Evolutionary conservation across 352 stramenopile genomes (phyloP), one percentile per base, ranked within the genome.

Genomic region (Saprolegnia parasitica): DNA sequence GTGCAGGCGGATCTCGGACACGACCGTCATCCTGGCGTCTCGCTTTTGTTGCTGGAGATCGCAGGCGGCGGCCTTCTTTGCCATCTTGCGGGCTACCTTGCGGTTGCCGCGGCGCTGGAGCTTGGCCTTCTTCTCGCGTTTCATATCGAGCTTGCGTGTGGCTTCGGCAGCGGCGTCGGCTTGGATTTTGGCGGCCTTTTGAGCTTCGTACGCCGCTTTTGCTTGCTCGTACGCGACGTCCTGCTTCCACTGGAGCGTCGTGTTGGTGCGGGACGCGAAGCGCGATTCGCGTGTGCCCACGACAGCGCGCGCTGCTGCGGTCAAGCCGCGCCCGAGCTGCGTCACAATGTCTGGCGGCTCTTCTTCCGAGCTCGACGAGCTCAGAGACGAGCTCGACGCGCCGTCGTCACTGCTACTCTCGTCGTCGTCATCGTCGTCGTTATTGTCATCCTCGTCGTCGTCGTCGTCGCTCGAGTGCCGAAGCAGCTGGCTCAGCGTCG

Each of bases 241-340:
- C 20, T 60, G 45, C 37, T 70, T 70, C 63, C 63, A 70, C 32
- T 70, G 61, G 20, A 70, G 32, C 16, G 45, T 61, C 20, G 63
- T 55, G 54, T 61, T 70, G 18, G 63, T 70, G 45, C 63, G 42
- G 39, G 20, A 61, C 4, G 49, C 63, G 6, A 70, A 70, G 5
- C 63, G n/a, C 6, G 49, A 62, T 6, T 70, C 63, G 10, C 49
- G 42, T n/a, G 63, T 70, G 10, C 63, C 63, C 20, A 67, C 47
- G 29, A 67, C 15, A 24, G 35, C 24, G 24, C 15, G 23, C 9
- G 61, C 9, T 5, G 20, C 63, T 6, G 23, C 32, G 16, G 20
- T 57, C 10, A 70, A 18, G n/a, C 40, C 42, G 45, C 40, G 10
- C 0, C 26, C 18, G 21, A 70, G 5, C 37, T 70, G 63, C 40